Evolutionary conservation across 108 stramenopile species (phyloP).

Genomic region (Cylindrotheca fusiformis): DNA sequence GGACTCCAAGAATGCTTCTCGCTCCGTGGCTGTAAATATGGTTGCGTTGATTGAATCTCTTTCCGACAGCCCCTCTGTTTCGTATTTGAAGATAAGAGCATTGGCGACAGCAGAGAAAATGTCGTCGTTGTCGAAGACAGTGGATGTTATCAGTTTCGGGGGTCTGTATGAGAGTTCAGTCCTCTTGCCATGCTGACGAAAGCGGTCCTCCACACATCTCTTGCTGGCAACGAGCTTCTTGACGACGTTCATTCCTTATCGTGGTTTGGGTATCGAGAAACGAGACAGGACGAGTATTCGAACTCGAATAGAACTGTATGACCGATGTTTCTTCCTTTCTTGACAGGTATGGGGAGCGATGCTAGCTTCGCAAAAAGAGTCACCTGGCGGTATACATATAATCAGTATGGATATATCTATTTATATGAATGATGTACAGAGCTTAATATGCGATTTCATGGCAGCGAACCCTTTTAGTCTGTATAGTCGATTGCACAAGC

Average conservation of each 20-base stretch:
- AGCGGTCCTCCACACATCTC: background rate
- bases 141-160: conserved; percentile 26
- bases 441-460: too few relatives aligned
- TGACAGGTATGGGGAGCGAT: background rate
- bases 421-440: too few relatives aligned
- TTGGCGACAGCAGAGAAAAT: conserved; percentile 17
- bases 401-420: background rate
- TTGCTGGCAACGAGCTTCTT: conserved; percentile 23
- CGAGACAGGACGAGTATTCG: background rate
- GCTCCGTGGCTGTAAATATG: conserved; percentile 14
- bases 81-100: conserved; percentile 18
- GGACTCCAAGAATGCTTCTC: conserved; percentile 30
- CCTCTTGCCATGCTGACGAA: background rate
- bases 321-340: background rate
- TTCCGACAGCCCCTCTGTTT: conserved; percentile 19
- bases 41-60: conserved; percentile 20
- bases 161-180: conserved; percentile 1
- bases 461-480: too few relatives aligned
- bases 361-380: background rate
- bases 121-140: conserved; percentile 29
- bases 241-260: conserved; percentile 20
- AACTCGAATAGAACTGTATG: background rate
- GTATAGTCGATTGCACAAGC: too few relatives aligned
- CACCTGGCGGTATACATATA: background rate
- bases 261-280: background rate